Evolutionary conservation across 2,329 filamentous ascomycete species (phyloP).

Genomic region (Calonectria pseudoreteaudii): DNA sequence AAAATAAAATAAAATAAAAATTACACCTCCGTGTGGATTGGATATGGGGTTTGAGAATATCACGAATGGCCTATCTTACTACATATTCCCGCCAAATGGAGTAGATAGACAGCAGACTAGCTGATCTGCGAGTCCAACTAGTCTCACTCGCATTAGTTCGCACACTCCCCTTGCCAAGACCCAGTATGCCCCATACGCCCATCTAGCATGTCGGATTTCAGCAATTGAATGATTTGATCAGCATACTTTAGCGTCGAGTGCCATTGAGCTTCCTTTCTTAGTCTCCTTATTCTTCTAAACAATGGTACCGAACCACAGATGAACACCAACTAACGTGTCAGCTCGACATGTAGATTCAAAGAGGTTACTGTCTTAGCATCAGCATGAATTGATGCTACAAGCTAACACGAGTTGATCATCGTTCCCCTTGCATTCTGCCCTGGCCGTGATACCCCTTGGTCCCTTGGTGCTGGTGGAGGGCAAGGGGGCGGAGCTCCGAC

Average conservation of each 20-base stretch:
- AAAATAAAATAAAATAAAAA: too few species aligned
- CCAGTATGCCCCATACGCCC: not conserved
- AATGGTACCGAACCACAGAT: not conserved
- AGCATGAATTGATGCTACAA: not conserved
- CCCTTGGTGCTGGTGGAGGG: not conserved
- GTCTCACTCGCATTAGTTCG: not conserved
- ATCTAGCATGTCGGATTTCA: not conserved
- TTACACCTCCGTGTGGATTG: not conserved
- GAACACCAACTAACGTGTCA: not conserved
- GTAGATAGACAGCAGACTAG: not conserved
- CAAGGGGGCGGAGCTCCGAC: not conserved
- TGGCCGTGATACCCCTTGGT: not conserved
- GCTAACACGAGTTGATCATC: not conserved
- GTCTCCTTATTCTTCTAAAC: not conserved
- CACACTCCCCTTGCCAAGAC: not conserved
- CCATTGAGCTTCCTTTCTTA: not conserved
- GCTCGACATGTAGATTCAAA: not conserved
- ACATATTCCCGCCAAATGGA: not conserved
- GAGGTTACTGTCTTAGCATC: not conserved
- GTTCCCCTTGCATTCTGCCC: not conserved
- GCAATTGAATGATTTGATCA: not conserved
- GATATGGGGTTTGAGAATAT: not conserved
- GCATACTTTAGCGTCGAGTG: not conserved
- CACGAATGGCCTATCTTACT: not conserved
- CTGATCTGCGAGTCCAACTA: not conserved